phyloP scores from a whole-genome alignment of 2,329 filamentous ascomycete species.

The Byssothecium circinans region DNA sequence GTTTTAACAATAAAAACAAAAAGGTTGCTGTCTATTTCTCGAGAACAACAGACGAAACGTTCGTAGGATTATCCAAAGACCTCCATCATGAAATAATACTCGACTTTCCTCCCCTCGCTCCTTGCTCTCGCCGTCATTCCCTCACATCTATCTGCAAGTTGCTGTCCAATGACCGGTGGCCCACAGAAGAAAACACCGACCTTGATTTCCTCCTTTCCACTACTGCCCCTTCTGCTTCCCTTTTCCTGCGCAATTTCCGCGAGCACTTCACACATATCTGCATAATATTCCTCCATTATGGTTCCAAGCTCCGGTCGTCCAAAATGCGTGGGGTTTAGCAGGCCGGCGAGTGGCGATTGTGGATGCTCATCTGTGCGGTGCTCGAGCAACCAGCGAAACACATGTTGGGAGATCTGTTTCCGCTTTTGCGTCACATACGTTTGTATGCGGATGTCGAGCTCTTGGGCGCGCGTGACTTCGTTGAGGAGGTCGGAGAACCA shows the following conservation, averaged over 20 bases:
- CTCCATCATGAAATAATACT: constrained; percentile 62
- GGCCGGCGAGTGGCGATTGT: constrained; percentile 56
- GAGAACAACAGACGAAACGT: too few relatives aligned
- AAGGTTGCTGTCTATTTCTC: too few relatives aligned
- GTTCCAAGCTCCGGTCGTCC: constrained; percentile 57
- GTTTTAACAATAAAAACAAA: too few relatives aligned
- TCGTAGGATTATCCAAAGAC: too few relatives aligned
- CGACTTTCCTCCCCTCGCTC: constrained; percentile 55
- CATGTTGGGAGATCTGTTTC: constrained; percentile 56
- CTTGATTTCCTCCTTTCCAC: constrained; percentile 43
- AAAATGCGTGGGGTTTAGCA: constrained; percentile 58
- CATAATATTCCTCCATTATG: constrained; percentile 59
- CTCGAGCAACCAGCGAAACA: constrained; percentile 61
- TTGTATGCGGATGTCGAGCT: constrained; percentile 57
- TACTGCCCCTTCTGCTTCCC: constrained; percentile 20
- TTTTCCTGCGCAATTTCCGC: constrained; percentile 20
- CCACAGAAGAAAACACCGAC: constrained; percentile 62
- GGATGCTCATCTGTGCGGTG: constrained; percentile 57
- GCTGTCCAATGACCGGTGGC: constrained; percentile 57
- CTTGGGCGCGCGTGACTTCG: constrained; percentile 42
- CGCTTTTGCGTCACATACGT: constrained; percentile 61
- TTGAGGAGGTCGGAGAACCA: constrained; percentile 63
- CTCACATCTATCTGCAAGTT: constrained; percentile 58
- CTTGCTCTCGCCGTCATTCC: constrained; percentile 55
- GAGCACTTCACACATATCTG: constrained; percentile 51